phyloP scores from a whole-genome alignment of 495 filamentous ascomycete species.

The Penicillium bialowiezense region DNA sequence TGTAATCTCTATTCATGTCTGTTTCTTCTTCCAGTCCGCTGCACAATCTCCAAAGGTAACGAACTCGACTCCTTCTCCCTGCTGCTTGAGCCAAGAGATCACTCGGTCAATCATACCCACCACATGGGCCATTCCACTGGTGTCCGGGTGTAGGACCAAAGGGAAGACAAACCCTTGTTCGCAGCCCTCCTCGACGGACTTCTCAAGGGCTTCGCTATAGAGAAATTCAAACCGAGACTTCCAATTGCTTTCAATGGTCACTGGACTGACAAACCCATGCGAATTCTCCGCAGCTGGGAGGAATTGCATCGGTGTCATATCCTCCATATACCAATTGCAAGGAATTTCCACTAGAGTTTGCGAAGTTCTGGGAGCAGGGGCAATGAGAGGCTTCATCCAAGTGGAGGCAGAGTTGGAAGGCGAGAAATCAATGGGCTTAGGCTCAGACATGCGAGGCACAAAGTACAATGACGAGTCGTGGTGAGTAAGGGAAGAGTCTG shows the following conservation, averaged over 20 bases:
- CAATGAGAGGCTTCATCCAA: slow-evolving; percentile 56
- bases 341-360: slow-evolving; percentile 50
- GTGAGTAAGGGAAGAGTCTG: slow-evolving; percentile 52
- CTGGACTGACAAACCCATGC: slow-evolving; percentile 51
- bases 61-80: slow-evolving; percentile 18
- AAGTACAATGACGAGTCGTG: slow-evolving; percentile 55
- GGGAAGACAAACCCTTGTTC: slow-evolving; percentile 36
- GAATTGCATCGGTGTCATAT: slow-evolving; percentile 56
- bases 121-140: slow-evolving; percentile 60
- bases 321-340: slow-evolving; percentile 56
- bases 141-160: slow-evolving; percentile 57
- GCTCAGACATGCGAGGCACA: slow-evolving; percentile 45
- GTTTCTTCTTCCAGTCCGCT: slow-evolving; percentile 12
- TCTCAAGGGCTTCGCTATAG: slow-evolving; percentile 7
- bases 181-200: slow-evolving; percentile 34
- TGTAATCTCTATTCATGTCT: no score
- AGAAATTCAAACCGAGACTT: slow-evolving; percentile 49
- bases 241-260: slow-evolving; percentile 55
- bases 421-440: slow-evolving; percentile 49
- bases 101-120: slow-evolving; percentile 58
- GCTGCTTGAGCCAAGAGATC: slow-evolving; percentile 50
- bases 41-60: slow-evolving; percentile 16
- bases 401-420: slow-evolving; percentile 37
- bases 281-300: slow-evolving; percentile 49
- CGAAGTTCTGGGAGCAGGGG: slow-evolving; percentile 19